Base-by-base conservation (phyloP, 2,329 filamentous ascomycete species). In the Fusarium agapanthi region DNA sequence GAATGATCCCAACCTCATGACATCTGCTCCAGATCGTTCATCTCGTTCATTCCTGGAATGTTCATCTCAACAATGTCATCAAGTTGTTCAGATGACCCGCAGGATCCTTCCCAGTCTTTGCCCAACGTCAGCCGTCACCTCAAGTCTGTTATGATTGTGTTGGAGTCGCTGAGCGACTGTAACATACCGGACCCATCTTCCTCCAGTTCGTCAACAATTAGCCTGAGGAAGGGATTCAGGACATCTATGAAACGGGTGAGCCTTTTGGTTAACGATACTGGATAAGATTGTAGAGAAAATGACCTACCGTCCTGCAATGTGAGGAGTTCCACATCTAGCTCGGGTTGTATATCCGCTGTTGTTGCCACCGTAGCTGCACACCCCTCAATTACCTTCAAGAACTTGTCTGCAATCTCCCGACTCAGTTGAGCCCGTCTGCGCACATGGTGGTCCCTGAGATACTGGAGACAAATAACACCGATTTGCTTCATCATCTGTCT, bases 121-220 rank as follows among this genome's bases (percentile, higher is more conserved):
- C 59, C 51, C 61, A 73, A 57, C 61, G 73, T 77, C 68, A 78
- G 69, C 69, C 69, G 59, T 76, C 68, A 76, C 64, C 61, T 60
- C 61, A 75, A 71, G 66, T 77, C 72, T 76, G 67, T 64, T 67
- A 61, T 77, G 41, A 71, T 75, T 69, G 75, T 73, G 61, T 75
- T 74, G 62, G 67, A 76, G 66, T 74, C 73, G 69, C 76, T 74
- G 61, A 76, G 66, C 62, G 75, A 75, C 71, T 75, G 74, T 56
- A 75, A 86, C 87, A 82, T 87, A 89, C 88, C 88, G 73, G 88
- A 89, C 73, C 82, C 87, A 60, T 90, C 88, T 58, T 90, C 88
- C 68, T 90, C 88, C 61, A 88, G 77, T 66, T 89, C 86, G 54
- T 90, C 88, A 22, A 89, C 84, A 47, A 88, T 83, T n/a, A 92